Conservation (phyloP, 805 yeast species). For the Candida broadrunensis region DNA sequence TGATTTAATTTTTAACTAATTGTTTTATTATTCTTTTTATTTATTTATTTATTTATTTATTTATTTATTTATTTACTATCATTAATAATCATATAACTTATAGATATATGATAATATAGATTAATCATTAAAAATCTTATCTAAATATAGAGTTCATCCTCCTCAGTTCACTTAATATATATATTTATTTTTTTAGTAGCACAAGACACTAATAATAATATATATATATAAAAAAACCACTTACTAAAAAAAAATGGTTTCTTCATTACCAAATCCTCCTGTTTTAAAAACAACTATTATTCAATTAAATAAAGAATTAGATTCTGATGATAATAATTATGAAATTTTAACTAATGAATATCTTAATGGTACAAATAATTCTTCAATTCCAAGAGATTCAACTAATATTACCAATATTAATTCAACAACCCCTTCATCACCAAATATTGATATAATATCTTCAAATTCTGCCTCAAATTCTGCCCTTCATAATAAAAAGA, state of each 20-base stretch:
- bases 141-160: no score
- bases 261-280: constrained; percentile 36
- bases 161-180: no score
- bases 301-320: constrained; percentile 42
- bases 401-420: constrained; percentile 2
- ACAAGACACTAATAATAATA: no score
- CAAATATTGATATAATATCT: constrained; percentile 2
- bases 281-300: constrained; percentile 43
- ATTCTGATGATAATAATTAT: constrained; percentile 38
- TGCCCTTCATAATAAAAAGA: constrained; percentile 18
- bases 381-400: not conserved
- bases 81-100: no score
- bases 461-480: not conserved
- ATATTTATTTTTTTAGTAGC: no score
- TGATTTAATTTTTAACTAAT: no score
- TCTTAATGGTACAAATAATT: constrained; percentile 4
- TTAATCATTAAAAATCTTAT: no score
- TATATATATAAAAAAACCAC: no score
- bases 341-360: constrained; percentile 42
- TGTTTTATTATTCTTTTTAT: no score
- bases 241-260: not conserved
- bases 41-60: no score
- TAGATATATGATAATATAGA: no score
- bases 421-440: constrained; percentile 2
- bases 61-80: no score